Evolutionary conservation across 192 early-diverging fungal genomes (phyloP), one percentile per base, ranked within the genome.

Genomic region (Coemansia sp.): DNA sequence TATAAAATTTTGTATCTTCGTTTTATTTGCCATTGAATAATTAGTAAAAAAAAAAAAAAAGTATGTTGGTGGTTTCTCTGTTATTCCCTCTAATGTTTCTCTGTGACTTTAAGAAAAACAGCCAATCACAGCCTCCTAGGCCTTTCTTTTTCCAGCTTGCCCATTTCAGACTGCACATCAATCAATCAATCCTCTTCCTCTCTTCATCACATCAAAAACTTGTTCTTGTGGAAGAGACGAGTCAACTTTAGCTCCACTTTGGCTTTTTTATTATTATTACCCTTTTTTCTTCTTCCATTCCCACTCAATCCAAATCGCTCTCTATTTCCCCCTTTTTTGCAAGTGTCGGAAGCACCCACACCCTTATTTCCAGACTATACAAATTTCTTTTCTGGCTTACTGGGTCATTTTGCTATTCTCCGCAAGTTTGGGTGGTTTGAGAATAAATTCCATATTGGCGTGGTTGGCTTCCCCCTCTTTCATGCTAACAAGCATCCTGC

Each of bases 201-300:
- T 32, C 32, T 32, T 32, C 32, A 32, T 2, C 32, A 32, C 32
- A 32, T 32, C 32, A 32, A 32, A 32, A 32, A 32, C 32, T 32
- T 32, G 32, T 32, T 32, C 32, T 32, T 32, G 32, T 32, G 32
- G 32, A 32, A 32, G 32, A 32, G 11, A 49, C 16, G n/a, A 22
- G 22, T 36, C 56, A 59, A 18, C 57, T 15, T 66, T 58, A 67
- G 65, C 56, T 59, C 40, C 21, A 42, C 63, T 65, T 37, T 66
- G 51, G 52, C 52, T 55, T 56, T 66, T 66, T 66, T 66, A 10
- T 67, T 47, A 43, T 58, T 47, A 19, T 52, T 64, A 9, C 11
- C 12, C 18, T 32, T 12, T 56, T 26, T 22, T 18, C 22, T 5
- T 56, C 55, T 56, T 40, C 5, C 57, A 59, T 22, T 54, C 26